phyloP scores from a whole-genome alignment of 1,284 basidiomycete species.

The Ganoderma meredithae region DNA sequence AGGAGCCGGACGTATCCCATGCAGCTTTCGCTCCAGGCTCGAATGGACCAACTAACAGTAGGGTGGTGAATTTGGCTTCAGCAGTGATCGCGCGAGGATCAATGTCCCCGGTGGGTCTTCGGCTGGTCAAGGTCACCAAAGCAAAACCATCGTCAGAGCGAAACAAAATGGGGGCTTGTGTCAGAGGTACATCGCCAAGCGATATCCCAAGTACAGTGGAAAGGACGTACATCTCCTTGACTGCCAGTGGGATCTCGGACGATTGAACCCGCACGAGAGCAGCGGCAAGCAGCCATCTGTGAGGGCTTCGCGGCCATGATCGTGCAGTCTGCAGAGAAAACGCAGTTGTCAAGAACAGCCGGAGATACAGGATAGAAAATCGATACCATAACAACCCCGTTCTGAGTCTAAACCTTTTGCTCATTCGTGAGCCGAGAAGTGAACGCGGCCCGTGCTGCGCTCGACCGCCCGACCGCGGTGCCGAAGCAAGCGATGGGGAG shows the following conservation, averaged over 20 bases:
- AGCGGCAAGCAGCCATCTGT: neutral
- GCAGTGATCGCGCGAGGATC: conserved; percentile 1
- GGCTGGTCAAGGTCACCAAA: conserved; percentile 45
- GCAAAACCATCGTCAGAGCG: conserved; percentile 26
- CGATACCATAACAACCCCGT: neutral
- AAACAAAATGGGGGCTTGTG: conserved; percentile 42
- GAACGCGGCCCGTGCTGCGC: neutral
- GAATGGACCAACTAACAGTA: neutral
- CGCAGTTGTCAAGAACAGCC: neutral
- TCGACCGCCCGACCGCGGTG: neutral
- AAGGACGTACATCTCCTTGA: conserved; percentile 60
- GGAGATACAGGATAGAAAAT: neutral
- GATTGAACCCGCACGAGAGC: no score
- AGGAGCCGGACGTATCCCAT: neutral
- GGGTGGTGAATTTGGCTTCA: neutral
- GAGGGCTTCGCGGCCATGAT: neutral
- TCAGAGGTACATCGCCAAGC: conserved; percentile 10
- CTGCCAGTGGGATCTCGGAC: no score
- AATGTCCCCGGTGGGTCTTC: conserved; percentile 15
- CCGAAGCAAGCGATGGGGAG: no score
- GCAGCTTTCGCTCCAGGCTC: neutral
- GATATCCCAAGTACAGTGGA: conserved; percentile 12
- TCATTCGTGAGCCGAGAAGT: neutral
- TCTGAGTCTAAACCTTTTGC: neutral
- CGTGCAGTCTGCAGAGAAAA: neutral